Percentiles rank a stretch among this genome's conserved stretches.
Evolutionary conservation across 2,329 filamentous ascomycete species (phyloP).

Genomic region (Orbilia oligospora): DNA sequence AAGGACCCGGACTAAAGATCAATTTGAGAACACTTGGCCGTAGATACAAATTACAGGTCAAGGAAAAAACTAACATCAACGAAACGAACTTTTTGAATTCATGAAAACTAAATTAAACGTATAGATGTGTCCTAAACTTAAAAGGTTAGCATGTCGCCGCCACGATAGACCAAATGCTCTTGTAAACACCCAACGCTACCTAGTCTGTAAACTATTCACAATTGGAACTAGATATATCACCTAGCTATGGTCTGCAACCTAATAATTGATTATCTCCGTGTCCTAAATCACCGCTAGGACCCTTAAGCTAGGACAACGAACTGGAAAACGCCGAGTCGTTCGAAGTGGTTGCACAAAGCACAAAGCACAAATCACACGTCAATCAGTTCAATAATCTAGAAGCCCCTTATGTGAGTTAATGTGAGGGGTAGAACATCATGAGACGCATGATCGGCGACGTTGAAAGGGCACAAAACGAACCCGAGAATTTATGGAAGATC

Average conservation of each 20-base stretch:
- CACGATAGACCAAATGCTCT: no score
- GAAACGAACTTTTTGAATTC: no score
- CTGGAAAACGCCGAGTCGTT: background rate
- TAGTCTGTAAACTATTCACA: background rate
- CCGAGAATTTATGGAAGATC: slow-evolving; percentile 1
- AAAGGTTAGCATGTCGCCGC: no score
- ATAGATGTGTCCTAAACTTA: no score
- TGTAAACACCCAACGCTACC: background rate
- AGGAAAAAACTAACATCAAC: no score
- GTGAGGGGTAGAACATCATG: background rate
- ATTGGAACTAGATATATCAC: background rate
- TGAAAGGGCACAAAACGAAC: background rate
- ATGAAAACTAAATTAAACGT: no score
- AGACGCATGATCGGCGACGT: slow-evolving; percentile 18
- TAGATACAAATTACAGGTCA: no score
- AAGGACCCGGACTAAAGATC: no score
- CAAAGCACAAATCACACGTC: background rate
- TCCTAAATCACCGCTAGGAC: background rate
- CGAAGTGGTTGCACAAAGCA: background rate
- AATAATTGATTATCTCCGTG: background rate
- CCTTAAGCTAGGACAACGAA: no score
- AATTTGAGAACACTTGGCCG: no score
- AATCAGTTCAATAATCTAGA: background rate
- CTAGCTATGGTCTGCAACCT: background rate
- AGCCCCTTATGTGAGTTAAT: background rate